Base-by-base conservation (phyloP, 805 yeast genomes). In the Maudiozyma turicensis region DNA sequence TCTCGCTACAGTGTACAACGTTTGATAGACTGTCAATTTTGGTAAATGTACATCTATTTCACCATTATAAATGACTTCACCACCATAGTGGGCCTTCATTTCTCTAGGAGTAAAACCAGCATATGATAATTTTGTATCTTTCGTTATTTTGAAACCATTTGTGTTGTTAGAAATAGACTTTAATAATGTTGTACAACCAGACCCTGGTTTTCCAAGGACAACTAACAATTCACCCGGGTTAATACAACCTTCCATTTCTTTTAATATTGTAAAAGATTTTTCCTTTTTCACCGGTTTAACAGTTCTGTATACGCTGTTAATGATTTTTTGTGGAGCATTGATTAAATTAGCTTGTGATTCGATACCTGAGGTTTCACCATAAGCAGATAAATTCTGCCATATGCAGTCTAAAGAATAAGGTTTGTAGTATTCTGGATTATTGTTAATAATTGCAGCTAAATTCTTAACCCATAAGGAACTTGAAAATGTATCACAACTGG, bases 141-240 rank as follows among this genome's bases (percentile, higher is more conserved):
- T 55, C 43, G 70, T 75, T 40, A 78, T 57, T 42, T 72, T 63
- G 64, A 75, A 80, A 37, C 84, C 85, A 56, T 77, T 73, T 1
- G 83, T 78, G 43, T 74, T 72, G 35, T 77, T 68, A 40, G 82
- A 72, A 43, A 81, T 64, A 5, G 83, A 69, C 58, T 80, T 80
- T 55, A 81, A 68, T 46, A 79, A 67, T 2, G 86, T 79, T 7
- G 85, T 70, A 57, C 86, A 81, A 39, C 86, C 86, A 37, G 84
- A 73, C 56, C 91, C 91, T 0, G 91, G 91, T 65, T 89, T 76
- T 48, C 91, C 91, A 42, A 84, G 69, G 10, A 84, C 90, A 48
- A 84, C 85, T 4, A 83, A 77, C 42, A 82, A 70, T 52, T 82
- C 82, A 48, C 89, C 88, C 1, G 88, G 83, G 48, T 68, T 69